phyloP scores from a whole-genome alignment of 164 flowering plant species.

The Tetrastigma voinierianum region DNA sequence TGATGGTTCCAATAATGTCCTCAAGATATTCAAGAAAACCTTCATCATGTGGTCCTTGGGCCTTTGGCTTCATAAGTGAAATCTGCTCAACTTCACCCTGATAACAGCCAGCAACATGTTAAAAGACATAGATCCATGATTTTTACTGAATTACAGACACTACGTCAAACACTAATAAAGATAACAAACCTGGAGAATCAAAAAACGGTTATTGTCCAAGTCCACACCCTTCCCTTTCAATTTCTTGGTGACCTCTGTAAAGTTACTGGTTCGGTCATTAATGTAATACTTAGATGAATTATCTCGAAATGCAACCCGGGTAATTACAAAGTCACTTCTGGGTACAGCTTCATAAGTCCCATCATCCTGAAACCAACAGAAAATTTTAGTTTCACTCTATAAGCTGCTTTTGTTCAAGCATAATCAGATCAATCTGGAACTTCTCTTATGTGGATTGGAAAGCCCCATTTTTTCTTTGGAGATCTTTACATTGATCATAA shows the following conservation, averaged over 20 bases:
- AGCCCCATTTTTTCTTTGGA: no score
- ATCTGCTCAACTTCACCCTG: conserved; percentile 99
- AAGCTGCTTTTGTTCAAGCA: no score
- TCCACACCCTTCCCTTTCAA: conserved; percentile 94
- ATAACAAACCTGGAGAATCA: conserved; percentile 83
- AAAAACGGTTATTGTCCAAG: conserved; percentile 91
- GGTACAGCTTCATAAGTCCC: conserved; percentile 75
- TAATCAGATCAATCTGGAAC: no score
- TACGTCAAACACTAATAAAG: conserved; percentile 1
- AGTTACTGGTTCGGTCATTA: conserved; percentile 73
- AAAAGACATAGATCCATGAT: neutral
- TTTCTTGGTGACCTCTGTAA: conserved; percentile 87
- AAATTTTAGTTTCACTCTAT: neutral
- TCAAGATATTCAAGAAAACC: conserved; percentile 97
- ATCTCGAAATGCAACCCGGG: conserved; percentile 83
- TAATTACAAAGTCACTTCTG: conserved; percentile 84
- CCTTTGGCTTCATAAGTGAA: conserved; percentile 96
- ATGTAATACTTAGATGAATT: conserved; percentile 93
- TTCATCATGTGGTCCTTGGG: conserved; percentile 95
- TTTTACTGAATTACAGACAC: conserved; percentile 1
- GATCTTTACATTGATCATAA: neutral
- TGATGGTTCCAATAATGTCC: conserved; percentile 93
- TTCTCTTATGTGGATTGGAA: no score
- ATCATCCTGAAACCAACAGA: conserved; percentile 56
- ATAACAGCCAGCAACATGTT: conserved; percentile 5